phyloP scores from a whole-genome alignment of 2,329 filamentous ascomycete species.

The Nemania diffusa region DNA sequence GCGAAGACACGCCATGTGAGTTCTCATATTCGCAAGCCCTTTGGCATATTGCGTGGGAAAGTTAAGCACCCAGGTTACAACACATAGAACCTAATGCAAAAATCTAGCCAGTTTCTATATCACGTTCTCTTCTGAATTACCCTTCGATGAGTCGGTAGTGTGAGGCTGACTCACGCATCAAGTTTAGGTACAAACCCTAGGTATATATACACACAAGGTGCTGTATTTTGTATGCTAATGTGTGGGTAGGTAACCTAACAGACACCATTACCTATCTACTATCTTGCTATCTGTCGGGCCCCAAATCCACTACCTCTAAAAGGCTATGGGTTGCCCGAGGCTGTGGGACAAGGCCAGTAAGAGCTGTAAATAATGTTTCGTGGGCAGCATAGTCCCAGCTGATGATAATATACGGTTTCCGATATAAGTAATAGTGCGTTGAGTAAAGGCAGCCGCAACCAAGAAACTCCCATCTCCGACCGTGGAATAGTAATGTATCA shows the following conservation, averaged over 20 bases:
- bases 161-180: neutral
- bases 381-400: neutral
- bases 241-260: neutral
- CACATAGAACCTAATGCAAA: no score
- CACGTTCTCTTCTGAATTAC: no score
- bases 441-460: neutral
- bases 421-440: slow-evolving; percentile 11
- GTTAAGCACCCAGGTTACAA: no score
- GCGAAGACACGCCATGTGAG: no score
- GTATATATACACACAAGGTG: no score
- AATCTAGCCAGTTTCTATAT: no score
- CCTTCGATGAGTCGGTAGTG: neutral
- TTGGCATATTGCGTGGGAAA: no score
- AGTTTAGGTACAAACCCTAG: neutral
- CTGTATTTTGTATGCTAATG: slow-evolving; percentile 5
- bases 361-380: neutral
- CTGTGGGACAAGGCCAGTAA: neutral
- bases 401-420: neutral
- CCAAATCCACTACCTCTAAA: neutral
- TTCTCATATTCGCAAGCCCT: no score
- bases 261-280: slow-evolving; percentile 5
- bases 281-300: neutral
- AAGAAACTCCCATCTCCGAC: slow-evolving; percentile 10
- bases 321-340: neutral
- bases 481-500: slow-evolving; percentile 1